Percentiles rank a stretch among this genome's conserved stretches.
These are phyloP conservation scores for Margaritispora aquatica DNA, from an alignment of 495 filamentous ascomycete genomes.

Conservation along the genomic window DNA sequence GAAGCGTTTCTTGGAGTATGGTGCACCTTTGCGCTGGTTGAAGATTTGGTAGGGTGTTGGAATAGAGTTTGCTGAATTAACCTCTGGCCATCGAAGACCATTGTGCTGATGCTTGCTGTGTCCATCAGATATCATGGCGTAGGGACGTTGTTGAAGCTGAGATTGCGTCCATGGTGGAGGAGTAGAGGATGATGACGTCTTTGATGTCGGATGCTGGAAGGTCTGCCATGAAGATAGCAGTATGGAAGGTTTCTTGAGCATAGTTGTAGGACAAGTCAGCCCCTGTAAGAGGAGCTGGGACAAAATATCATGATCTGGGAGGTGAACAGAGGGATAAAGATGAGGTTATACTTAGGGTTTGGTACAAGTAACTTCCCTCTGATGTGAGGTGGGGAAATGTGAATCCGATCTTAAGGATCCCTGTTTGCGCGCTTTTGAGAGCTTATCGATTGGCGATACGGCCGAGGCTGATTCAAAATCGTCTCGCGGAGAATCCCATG, in stretches of 20 bases:
- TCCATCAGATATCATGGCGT: constrained; percentile 29
- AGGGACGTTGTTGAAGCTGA: constrained; percentile 22
- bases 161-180: background rate
- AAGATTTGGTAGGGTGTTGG: constrained; percentile 96
- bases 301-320: background rate
- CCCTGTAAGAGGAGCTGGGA: background rate
- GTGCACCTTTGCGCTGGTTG: constrained; percentile 48
- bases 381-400: background rate
- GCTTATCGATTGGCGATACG: background rate
- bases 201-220: constrained; percentile 5
- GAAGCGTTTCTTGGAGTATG: constrained; percentile 78
- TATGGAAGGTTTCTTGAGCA: constrained; percentile 22
- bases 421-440: background rate
- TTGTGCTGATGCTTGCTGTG: constrained; percentile 18
- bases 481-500: too few relatives aligned
- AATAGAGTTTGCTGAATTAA: constrained; percentile 27
- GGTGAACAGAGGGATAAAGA: background rate
- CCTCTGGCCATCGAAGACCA: constrained; percentile 26
- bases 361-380: too few relatives aligned
- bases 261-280: constrained; percentile 5
- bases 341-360: background rate
- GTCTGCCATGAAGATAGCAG: constrained; percentile 13
- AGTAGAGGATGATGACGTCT: constrained; percentile 21
- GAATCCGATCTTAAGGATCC: background rate
- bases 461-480: too few relatives aligned